Evolutionary conservation across 2,329 filamentous ascomycete species (phyloP), one percentile per base, ranked within the genome.

Genomic region (Ascochyta clinopodiicola): DNA sequence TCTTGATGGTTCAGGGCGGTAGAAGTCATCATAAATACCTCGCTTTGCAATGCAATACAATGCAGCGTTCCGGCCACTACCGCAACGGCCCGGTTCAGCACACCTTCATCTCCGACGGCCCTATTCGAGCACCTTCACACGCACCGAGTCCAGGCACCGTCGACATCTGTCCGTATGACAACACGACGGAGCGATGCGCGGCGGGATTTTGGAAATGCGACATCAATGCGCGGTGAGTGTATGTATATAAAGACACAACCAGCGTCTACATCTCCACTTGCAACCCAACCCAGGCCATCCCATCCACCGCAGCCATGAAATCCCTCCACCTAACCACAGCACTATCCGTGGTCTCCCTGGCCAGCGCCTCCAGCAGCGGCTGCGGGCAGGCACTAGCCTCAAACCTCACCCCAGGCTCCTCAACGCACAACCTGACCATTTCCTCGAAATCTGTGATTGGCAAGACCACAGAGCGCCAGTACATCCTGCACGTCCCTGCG

Each of bases 401-500:
- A 2, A 51, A 32, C 1, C 55, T 68, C 1, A 47, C 44, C 9
- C 62, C 66, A 1, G 66, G 67, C 5, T 42, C 56, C 2, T 55
- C 67, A 25, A 62, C 66, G 1, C 32, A 52, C 24, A 68, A 62
- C 25, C 44, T 70, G 9, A 68, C 64, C 0, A 32, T 70, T 5
- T 31, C 54, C 0, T 69, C 67, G 0, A 56, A 49, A 25, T 59
- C 57, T 2, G 60, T 57, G 8, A 57, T 60, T 17, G 63, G 63
- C 25, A 55, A 50, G 2, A 63, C 37, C 0, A 64, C 59, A 4
- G n/a, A 55, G 12, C 57, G 67, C 10, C 27, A 56, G 39, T 69
- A 63, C 43, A 56, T 68, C 3, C 2, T 63, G 1, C 44, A 70
- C 21, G 31, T 70, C 3, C 67, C 67, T 2, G 31, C 53, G 2